A percentile compares a stretch with the other conserved stretches of the same genome.
phyloP scores from a whole-genome alignment of 768 basidiomycete species.

The Kwoniella sp. region DNA sequence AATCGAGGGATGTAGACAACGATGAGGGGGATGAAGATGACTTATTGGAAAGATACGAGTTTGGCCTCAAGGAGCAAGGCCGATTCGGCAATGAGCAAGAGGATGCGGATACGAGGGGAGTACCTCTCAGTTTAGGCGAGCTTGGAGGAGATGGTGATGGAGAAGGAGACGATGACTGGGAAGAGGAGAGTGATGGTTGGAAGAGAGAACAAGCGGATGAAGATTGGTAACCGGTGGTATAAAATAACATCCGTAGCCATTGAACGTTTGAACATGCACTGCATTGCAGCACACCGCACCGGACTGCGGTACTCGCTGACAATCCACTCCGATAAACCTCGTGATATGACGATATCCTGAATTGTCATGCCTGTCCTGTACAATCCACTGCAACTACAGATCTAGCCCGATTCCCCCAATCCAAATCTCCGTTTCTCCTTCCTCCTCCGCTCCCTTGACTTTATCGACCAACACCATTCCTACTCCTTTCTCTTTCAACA shows the following conservation, averaged over 20 bases:
- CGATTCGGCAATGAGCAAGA: slow-evolving; percentile 11
- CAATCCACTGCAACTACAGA: background rate
- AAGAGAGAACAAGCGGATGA: slow-evolving; percentile 27
- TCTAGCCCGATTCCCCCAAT: slow-evolving; percentile 20
- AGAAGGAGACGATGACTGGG: slow-evolving; percentile 47
- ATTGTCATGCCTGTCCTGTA: no score
- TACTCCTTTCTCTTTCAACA: slow-evolving; percentile 63
- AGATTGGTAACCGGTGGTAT: no score
- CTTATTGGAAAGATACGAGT: slow-evolving; percentile 12
- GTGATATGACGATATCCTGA: no score
- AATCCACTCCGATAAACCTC: no score
- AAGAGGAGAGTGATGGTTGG: slow-evolving; percentile 49
- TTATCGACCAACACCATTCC: slow-evolving; percentile 63
- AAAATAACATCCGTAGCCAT: background rate
- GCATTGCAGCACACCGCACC: no score
- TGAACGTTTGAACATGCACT: no score
- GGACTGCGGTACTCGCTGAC: no score
- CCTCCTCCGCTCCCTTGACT: slow-evolving; percentile 65
- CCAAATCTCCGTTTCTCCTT: slow-evolving; percentile 57
- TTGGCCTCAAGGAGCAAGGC: background rate
- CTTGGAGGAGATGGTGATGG: slow-evolving; percentile 18
- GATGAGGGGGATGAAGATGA: slow-evolving; percentile 15
- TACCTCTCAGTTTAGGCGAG: no score
- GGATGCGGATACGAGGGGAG: no score
- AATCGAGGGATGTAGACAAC: slow-evolving; percentile 20